Percentiles rank a stretch among this genome's conserved stretches.
Conservation (phyloP, 352 stramenopile genomes). For the Globisporangium barbulae region DNA sequence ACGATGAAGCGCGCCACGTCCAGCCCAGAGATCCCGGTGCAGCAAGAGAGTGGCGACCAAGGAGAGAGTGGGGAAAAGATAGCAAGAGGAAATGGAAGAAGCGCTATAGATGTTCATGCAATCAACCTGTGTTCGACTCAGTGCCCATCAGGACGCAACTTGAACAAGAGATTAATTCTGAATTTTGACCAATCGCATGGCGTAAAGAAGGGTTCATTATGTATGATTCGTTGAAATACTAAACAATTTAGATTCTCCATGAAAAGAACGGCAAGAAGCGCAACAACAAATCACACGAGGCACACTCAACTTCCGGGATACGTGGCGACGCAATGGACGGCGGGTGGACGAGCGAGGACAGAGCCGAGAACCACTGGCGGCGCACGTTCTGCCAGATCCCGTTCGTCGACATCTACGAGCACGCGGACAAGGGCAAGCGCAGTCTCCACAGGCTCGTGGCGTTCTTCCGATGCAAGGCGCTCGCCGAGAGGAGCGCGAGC, state of each 20-base stretch:
- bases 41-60: conserved; percentile 6
- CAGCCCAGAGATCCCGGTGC: background rate
- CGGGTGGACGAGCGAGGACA: conserved; percentile 42
- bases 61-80: background rate
- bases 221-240: background rate
- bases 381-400: conserved; percentile 87
- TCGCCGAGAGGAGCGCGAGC: conserved; percentile 52
- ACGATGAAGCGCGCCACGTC: conserved; percentile 10
- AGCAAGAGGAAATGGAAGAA: conserved; percentile 3
- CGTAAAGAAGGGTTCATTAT: too few relatives aligned
- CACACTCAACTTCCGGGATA: background rate
- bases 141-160: background rate
- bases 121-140: background rate
- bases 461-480: conserved; percentile 70
- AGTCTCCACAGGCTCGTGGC: conserved; percentile 66
- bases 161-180: background rate
- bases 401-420: conserved; percentile 73
- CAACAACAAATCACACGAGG: too few relatives aligned
- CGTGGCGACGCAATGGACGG: conserved; percentile 18
- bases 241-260: background rate
- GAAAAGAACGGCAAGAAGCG: background rate
- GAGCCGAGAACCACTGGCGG: conserved; percentile 79
- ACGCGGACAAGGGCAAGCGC: conserved; percentile 73
- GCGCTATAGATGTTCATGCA: conserved; percentile 13
- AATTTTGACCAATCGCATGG: background rate